Evolutionary conservation across 352 stramenopile genomes (phyloP).

Genomic region (Pythium folliculosum): DNA sequence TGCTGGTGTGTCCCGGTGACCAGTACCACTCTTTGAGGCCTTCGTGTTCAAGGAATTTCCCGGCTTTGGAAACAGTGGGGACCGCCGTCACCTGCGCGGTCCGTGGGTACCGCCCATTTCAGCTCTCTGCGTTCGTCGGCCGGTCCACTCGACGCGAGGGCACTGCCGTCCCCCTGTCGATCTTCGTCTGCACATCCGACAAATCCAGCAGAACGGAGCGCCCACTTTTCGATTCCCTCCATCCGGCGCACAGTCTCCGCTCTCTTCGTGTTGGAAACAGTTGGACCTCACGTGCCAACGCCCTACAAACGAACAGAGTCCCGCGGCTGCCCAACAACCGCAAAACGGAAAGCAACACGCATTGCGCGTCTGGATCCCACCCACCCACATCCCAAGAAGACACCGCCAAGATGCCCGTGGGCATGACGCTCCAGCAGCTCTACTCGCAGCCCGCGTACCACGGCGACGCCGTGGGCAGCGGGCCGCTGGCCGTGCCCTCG

Average conservation of each 20-base stretch:
- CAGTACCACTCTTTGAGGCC: conserved; percentile 16
- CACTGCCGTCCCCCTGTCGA: neutral
- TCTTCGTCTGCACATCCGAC: conserved; percentile 28
- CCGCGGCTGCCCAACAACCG: too few species aligned
- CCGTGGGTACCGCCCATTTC: neutral
- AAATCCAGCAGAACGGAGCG: conserved; percentile 7
- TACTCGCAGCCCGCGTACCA: conserved; percentile 50
- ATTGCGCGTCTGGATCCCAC: conserved; percentile 5
- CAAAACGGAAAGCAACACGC: conserved; percentile 3
- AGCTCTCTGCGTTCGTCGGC: conserved; percentile 11
- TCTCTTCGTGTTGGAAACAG: conserved; percentile 8
- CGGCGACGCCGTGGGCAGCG: conserved; percentile 16
- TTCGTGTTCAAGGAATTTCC: conserved; percentile 20
- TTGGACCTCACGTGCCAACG: neutral
- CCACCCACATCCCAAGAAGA: neutral
- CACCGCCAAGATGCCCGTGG: conserved; percentile 29
- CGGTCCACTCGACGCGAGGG: conserved; percentile 6
- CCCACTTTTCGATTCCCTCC: conserved; percentile 24
- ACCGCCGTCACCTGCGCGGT: conserved; percentile 1
- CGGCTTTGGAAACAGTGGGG: too few species aligned
- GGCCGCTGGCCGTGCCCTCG: neutral
- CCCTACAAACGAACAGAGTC: conserved; percentile 2
- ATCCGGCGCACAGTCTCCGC: neutral
- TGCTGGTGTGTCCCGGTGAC: conserved; percentile 19
- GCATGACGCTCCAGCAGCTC: conserved; percentile 78